A percentile compares a stretch with the other conserved stretches of the same genome.
Evolutionary conservation across 352 stramenopile genomes (phyloP).

Genomic region (Globisporangium acanthophoron): DNA sequence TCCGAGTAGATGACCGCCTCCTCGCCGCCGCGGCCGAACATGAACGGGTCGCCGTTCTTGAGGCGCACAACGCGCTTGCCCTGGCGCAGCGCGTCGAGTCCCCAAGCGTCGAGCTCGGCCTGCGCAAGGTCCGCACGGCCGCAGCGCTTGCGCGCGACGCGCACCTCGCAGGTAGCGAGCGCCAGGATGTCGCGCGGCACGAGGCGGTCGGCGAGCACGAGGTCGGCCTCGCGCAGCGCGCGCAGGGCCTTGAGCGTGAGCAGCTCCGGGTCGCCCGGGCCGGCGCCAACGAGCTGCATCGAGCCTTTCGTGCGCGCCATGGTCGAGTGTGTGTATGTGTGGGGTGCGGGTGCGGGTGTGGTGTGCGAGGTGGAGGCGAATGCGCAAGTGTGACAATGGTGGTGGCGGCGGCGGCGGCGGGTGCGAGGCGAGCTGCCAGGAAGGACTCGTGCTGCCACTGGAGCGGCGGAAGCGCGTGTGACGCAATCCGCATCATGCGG

Average conservation of each 20-base stretch:
- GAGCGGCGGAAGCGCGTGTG: neutral
- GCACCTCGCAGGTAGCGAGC: constrained; percentile 87
- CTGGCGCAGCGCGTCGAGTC: constrained; percentile 72
- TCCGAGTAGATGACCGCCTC: constrained; percentile 84
- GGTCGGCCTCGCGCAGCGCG: constrained; percentile 76
- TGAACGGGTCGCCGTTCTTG: constrained; percentile 98
- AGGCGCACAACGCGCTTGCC: constrained; percentile 93
- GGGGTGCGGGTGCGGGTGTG: neutral
- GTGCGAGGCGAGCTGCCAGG: no score
- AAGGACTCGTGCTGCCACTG: neutral
- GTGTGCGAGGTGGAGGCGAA: neutral
- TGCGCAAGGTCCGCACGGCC: constrained; percentile 93
- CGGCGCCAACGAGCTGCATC: constrained; percentile 85
- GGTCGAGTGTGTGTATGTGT: neutral
- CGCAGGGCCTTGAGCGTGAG: constrained; percentile 91
- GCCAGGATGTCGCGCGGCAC: constrained; percentile 89
- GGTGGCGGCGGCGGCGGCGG: neutral
- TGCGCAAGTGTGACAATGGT: neutral
- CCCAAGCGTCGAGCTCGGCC: constrained; percentile 93
- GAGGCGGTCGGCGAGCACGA: constrained; percentile 94
- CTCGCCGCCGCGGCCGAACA: constrained; percentile 95
- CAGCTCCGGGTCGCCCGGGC: constrained; percentile 92
- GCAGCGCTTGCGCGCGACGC: constrained; percentile 91
- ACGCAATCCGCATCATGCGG: neutral
- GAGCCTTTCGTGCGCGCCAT: constrained; percentile 2